Percentiles rank a stretch among this genome's conserved stretches.
Conservation (phyloP, 75 land plant genomes). For the Selaginella moellendorffii region DNA sequence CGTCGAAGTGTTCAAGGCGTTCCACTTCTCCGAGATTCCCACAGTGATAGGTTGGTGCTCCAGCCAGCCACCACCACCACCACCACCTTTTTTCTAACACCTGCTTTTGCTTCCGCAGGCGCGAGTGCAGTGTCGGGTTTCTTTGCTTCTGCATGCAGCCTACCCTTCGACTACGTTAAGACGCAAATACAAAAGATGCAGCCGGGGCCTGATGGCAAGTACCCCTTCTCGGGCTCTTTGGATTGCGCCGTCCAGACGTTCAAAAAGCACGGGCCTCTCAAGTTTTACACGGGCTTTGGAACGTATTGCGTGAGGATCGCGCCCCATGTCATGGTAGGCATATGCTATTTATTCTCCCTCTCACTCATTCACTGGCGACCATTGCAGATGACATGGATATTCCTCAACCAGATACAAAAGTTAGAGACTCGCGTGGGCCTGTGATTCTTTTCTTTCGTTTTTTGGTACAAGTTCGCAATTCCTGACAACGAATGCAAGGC, state of each 20-base stretch:
- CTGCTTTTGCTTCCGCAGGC: conserved; percentile 29
- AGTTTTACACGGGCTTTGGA: conserved; percentile 92
- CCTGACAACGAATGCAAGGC: too few relatives aligned
- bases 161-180: conserved; percentile 93
- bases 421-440: conserved; percentile 43
- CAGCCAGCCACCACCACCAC: too few relatives aligned
- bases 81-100: too few relatives aligned
- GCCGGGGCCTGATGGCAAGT: conserved; percentile 85
- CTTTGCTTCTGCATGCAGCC: conserved; percentile 85
- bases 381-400: conserved; percentile 96
- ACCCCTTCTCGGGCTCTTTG: conserved; percentile 70
- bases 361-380: background rate
- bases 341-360: too few relatives aligned
- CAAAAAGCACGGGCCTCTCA: conserved; percentile 65
- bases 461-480: too few relatives aligned
- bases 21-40: conserved; percentile 43
- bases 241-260: conserved; percentile 82
- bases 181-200: conserved; percentile 99
- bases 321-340: conserved; percentile 93
- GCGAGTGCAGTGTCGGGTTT: conserved; percentile 97
- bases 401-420: conserved; percentile 90
- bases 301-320: conserved; percentile 95
- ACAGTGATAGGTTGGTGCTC: conserved; percentile 86
- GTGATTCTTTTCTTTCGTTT: too few relatives aligned
- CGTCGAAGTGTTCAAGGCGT: conserved; percentile 52